Evolutionary conservation across 331 rosid genomes (phyloP).

Genomic region (Malus hybrid): DNA sequence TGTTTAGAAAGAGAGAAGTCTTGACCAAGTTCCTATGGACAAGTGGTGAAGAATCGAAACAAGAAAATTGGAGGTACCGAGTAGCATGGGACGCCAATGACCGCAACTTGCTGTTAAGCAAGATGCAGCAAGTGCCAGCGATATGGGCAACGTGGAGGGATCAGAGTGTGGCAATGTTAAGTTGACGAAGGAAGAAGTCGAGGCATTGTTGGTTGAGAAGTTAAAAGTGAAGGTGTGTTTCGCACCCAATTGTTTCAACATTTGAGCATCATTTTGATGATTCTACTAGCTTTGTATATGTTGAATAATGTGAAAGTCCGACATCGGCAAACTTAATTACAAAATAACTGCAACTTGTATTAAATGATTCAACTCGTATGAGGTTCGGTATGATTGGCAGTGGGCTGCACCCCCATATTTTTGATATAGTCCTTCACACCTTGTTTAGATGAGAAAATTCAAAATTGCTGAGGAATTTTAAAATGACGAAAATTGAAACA

Average conservation of each 20-base stretch:
- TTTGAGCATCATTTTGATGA: no score
- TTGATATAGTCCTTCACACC: no score
- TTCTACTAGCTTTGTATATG: no score
- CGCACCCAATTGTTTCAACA: neutral
- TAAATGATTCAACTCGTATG: no score
- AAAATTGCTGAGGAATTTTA: no score
- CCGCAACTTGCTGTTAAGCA: constrained; percentile 40
- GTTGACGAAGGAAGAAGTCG: constrained; percentile 65
- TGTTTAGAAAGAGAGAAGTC: constrained; percentile 42
- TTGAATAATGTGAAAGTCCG: no score
- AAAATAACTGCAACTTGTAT: no score
- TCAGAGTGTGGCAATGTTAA: constrained; percentile 32
- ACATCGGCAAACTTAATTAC: no score
- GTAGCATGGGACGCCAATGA: constrained; percentile 40
- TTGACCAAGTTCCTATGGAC: constrained; percentile 44
- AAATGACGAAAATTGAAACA: no score
- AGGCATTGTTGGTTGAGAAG: constrained; percentile 62
- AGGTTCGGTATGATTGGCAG: no score
- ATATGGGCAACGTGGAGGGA: constrained; percentile 20
- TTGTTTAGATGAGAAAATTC: no score
- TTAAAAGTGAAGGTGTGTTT: constrained; percentile 40
- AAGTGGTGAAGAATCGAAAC: constrained; percentile 57
- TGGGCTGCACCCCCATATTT: no score
- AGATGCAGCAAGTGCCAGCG: constrained; percentile 28
- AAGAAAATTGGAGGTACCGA: constrained; percentile 36